Evolutionary conservation across 208 protist genomes (phyloP), one percentile per base, ranked within the genome.

Genomic region (Herpetomonas samuelpessoai): DNA sequence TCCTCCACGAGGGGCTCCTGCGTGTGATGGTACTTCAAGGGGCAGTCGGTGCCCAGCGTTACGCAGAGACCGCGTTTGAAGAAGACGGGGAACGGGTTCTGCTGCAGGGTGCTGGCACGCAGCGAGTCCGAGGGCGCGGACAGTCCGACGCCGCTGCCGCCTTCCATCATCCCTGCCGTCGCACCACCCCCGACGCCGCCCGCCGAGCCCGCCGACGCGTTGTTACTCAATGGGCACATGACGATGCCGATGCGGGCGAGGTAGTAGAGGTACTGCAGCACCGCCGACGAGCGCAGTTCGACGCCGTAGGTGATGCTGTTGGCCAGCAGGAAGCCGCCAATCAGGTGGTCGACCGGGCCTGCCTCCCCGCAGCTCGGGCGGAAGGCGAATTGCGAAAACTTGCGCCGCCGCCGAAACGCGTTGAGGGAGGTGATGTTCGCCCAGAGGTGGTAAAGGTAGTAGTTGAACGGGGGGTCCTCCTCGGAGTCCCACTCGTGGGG

Each of bases 381-480:
- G 38, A 99, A 97, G 10, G 76, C 57, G 56, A 99, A 99, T 18
- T 93, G 95, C 35, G 96, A 97, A 57, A 98, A 88, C 38, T 91
- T 74, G 16, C 82, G 83, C 7, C 69, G 57, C 1, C 65, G 58
- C 26, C 98, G 81, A 56, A 98, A 96, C 58, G 85, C 74, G 82
- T 99, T 99, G 25, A 99, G 92, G 3, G 90, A 87, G 56, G 81
- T 75, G 27, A 99, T 79, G 77, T 99, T 99, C 28, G 98, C 97
- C 81, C 97, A 99, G 48, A 99, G 85, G 80, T 99, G 98, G 79
- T 98, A 98, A 66, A 96, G 83, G 73, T 98, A 99, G 79, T 99
- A 99, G 61, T 95, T 93, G 72, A 99, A 99, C 22, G 98, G 98
- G 49, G 98, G 99, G 68, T 99, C 98, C 35, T 95, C 86, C 19